These are phyloP conservation scores for Xeromyces bisporus DNA, from an alignment of 495 filamentous ascomycete species.

Conservation along the genomic window DNA sequence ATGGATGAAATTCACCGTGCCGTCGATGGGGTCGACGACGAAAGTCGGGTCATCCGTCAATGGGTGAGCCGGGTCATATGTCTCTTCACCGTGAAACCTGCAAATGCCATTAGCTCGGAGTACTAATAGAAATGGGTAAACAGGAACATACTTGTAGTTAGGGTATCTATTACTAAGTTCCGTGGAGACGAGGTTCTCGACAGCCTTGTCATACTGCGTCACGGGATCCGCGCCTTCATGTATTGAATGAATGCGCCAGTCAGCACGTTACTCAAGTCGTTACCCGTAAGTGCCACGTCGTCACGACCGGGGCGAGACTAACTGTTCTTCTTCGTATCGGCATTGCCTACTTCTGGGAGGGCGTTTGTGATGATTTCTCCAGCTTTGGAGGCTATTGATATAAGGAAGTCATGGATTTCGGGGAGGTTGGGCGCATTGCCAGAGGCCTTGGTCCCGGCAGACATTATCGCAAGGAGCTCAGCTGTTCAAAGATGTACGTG, in stretches of 20 bases:
- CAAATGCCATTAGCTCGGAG: background rate
- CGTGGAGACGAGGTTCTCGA: constrained; percentile 56
- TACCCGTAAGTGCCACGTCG: too few relatives aligned
- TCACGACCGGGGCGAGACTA: constrained; percentile 5
- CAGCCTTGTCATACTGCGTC: constrained; percentile 70
- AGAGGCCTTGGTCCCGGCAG: too few relatives aligned
- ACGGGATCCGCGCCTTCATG: constrained; percentile 73
- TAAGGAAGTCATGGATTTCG: constrained; percentile 64
- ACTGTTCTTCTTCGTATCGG: constrained; percentile 80
- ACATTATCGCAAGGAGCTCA: too few relatives aligned
- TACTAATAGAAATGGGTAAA: background rate
- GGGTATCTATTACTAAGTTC: constrained; percentile 50
- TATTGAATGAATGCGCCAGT: too few relatives aligned
- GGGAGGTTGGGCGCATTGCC: constrained; percentile 37
- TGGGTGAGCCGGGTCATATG: constrained; percentile 47
- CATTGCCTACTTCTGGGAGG: constrained; percentile 42
- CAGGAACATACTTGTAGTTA: constrained; percentile 30
- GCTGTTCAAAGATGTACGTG: too few relatives aligned
- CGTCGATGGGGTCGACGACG: constrained; percentile 80
- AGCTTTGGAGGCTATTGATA: constrained; percentile 57
- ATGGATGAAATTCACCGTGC: constrained; percentile 81
- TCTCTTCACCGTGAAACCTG: constrained; percentile 70
- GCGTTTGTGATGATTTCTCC: constrained; percentile 69
- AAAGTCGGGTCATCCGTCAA: constrained; percentile 64
- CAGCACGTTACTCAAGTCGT: too few relatives aligned